Evolutionary conservation across 2,329 filamentous ascomycete genomes (phyloP).

Genomic region (Davidsoniella eucalypti): DNA sequence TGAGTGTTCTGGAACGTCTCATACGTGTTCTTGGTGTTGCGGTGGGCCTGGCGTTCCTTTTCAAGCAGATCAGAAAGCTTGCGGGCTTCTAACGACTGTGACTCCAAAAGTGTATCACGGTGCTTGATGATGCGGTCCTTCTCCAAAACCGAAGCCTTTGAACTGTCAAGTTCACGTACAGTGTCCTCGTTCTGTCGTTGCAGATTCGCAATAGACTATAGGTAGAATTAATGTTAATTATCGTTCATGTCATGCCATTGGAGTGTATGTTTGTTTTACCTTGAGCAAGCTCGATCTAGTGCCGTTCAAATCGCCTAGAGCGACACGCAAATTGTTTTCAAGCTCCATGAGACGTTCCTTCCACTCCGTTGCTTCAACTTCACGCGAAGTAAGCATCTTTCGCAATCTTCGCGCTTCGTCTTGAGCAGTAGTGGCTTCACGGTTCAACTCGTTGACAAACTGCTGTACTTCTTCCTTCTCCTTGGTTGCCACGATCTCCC

Average conservation of each 20-base stretch:
- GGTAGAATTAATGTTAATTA: not conserved
- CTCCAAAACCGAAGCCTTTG: constrained; percentile 64
- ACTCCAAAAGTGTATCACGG: constrained; percentile 76
- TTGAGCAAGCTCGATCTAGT: constrained; percentile 73
- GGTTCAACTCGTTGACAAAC: constrained; percentile 81
- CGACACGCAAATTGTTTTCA: constrained; percentile 73
- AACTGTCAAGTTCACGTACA: constrained; percentile 62
- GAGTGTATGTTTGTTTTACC: constrained; percentile 27
- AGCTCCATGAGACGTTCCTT: constrained; percentile 81
- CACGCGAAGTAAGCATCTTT: constrained; percentile 66
- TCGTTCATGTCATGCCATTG: not conserved
- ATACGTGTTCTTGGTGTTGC: constrained; percentile 72
- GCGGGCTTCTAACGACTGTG: constrained; percentile 69
- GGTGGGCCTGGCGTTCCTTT: constrained; percentile 71
- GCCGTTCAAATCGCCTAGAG: constrained; percentile 73
- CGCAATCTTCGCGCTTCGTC: constrained; percentile 71
- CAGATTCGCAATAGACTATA: constrained; percentile 67
- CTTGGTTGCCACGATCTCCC: constrained; percentile 68
- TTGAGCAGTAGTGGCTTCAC: constrained; percentile 63
- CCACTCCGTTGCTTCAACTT: constrained; percentile 81
- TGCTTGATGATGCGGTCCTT: constrained; percentile 83
- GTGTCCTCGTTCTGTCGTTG: constrained; percentile 79
- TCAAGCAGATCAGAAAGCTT: constrained; percentile 79
- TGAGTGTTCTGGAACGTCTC: constrained; percentile 81
- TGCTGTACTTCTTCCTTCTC: constrained; percentile 94